Evolutionary conservation across 2,329 filamentous ascomycete species (phyloP), one percentile per base, ranked within the genome.

Genomic region (Scytalidium lignicola): DNA sequence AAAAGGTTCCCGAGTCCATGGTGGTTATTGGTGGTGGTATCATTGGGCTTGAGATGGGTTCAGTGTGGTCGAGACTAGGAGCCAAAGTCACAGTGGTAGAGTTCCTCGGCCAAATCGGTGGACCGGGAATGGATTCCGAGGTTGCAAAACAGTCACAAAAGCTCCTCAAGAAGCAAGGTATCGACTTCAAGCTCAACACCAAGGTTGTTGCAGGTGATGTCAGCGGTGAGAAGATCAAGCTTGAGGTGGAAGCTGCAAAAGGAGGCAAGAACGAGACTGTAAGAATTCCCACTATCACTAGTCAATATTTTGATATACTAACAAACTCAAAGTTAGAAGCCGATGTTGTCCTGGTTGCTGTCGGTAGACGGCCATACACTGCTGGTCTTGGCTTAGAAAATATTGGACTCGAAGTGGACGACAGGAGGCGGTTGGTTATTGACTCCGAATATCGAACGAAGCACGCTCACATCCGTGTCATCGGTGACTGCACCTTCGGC

Each of bases 361-460:
- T 99, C 66, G 93, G 93, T 57, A 90, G 93, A 64, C 85, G 92
- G 57, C 93, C 93, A 47, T 99, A 96, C 78, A 99, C 93, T 52
- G 76, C 82, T 55, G 91, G 90, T 54, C 86, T 99, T 19, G 90
- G 88, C 60, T 80, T 97, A 54, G 93, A 99, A 75, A 96, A 95
- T 72, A 85, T 96, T 60, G 91, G 90, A 56, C 78, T 96, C 46
- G 90, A 96, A 72, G 80, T 86, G 53, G 93, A 99, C 68, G 91
- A 97, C 67, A 87, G 88, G 60, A 93, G 93, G 65, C 90, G 93
- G 63, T 79, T 99, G 55, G 88, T 99, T 63, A 96, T 99, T 67
- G 93, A 99, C 78, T 90, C 91, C 62, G 92, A 99, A 74, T 99
- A 96, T 81, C 90, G 93, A 73, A 99, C 93, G 66, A 97, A 96